Evolutionary conservation across 1,284 basidiomycete genomes (phyloP).

Genomic region (Leccinum angustisporum): DNA sequence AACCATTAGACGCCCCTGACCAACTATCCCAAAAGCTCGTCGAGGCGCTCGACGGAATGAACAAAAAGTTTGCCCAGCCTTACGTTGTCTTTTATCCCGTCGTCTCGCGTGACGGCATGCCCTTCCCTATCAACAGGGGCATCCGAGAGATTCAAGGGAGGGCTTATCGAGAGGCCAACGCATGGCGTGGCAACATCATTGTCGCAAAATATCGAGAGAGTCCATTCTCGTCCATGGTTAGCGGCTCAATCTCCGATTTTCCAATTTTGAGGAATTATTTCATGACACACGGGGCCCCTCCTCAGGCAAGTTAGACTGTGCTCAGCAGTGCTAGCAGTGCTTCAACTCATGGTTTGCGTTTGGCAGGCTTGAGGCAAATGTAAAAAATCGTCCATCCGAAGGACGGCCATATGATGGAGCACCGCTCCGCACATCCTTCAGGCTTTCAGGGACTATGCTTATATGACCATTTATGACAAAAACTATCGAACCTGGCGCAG

Average conservation of each 20-base stretch:
- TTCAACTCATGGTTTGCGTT: slow-evolving; percentile 30
- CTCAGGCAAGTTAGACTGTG: slow-evolving; percentile 33
- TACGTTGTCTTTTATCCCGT: slow-evolving; percentile 78
- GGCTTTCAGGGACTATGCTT: slow-evolving; percentile 20
- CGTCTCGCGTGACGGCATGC: slow-evolving; percentile 72
- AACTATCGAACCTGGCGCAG: slow-evolving; percentile 11
- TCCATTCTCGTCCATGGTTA: slow-evolving; percentile 65
- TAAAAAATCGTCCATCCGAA: slow-evolving; percentile 12
- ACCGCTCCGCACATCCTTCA: slow-evolving; percentile 5
- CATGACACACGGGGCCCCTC: slow-evolving; percentile 56
- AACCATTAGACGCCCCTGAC: slow-evolving; percentile 19
- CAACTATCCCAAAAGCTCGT: slow-evolving; percentile 48
- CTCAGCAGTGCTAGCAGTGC: slow-evolving; percentile 17
- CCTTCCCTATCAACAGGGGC: slow-evolving; percentile 74
- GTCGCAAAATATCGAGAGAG: slow-evolving; percentile 72
- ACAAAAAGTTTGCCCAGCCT: slow-evolving; percentile 68
- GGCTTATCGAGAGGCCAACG: slow-evolving; percentile 54
- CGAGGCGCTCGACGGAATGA: slow-evolving; percentile 76
- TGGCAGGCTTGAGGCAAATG: slow-evolving; percentile 31
- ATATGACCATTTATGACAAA: slow-evolving; percentile 34
- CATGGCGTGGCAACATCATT: slow-evolving; percentile 78
- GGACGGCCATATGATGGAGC: background rate
- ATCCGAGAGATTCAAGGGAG: slow-evolving; percentile 70
- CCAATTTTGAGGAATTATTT: slow-evolving; percentile 77
- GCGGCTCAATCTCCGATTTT: slow-evolving; percentile 78